Evolutionary conservation across 106 monocot species (phyloP).

Genomic region (Acorus calamus): DNA sequence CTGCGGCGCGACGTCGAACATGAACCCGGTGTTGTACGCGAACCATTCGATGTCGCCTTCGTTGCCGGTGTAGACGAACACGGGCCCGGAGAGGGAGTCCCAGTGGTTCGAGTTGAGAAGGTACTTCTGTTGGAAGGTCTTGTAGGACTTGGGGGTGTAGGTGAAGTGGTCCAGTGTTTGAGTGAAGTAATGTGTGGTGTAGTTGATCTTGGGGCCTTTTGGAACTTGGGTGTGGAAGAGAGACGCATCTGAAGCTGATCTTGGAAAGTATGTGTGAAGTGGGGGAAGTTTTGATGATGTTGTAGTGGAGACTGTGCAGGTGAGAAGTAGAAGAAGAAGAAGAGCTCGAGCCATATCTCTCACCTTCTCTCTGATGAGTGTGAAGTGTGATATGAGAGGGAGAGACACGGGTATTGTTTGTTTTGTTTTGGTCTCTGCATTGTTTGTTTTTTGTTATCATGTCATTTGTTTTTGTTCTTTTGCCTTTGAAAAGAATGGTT

Average conservation of each 20-base stretch:
- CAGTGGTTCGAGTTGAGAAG: slow-evolving; percentile 63
- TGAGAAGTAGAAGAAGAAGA: too few species aligned
- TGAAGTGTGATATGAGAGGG: too few species aligned
- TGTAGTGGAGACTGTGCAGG: too few species aligned
- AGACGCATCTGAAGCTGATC: not conserved
- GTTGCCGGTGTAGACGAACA: slow-evolving; percentile 96
- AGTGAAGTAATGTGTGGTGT: slow-evolving; percentile 69
- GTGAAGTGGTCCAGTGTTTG: slow-evolving; percentile 91
- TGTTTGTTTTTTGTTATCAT: too few species aligned
- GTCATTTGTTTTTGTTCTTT: too few species aligned
- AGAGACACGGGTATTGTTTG: too few species aligned
- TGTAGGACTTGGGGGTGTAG: slow-evolving; percentile 41
- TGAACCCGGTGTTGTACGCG: slow-evolving; percentile 77
- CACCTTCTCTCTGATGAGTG: too few species aligned
- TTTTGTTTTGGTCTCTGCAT: too few species aligned
- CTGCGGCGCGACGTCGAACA: slow-evolving; percentile 75
- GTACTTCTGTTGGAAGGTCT: slow-evolving; percentile 72
- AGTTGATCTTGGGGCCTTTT: slow-evolving; percentile 9
- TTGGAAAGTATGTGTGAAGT: not conserved
- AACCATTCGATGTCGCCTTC: slow-evolving; percentile 91
- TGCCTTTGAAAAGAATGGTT: too few species aligned
- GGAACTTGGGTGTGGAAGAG: not conserved
- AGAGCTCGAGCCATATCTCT: too few species aligned
- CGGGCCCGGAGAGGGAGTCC: slow-evolving; percentile 47
- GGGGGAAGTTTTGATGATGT: too few species aligned